These are phyloP conservation scores for Mycena vulgaris DNA, from an alignment of 768 basidiomycete genomes.

Conservation along the genomic window DNA sequence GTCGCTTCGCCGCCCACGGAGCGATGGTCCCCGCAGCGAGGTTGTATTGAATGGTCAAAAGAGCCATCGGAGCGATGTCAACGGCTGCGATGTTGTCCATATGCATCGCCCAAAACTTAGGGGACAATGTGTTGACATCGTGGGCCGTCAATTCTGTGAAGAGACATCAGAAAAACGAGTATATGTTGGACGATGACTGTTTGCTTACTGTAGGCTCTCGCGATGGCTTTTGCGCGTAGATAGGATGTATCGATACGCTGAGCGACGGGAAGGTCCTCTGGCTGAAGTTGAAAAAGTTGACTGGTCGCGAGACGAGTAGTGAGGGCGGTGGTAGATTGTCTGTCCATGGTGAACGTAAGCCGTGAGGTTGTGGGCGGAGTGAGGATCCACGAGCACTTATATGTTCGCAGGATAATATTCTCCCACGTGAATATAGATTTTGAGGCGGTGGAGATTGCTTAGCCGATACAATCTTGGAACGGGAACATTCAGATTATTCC, in stretches of 20 bases:
- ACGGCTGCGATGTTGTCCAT: constrained; percentile 45
- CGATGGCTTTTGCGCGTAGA: constrained; percentile 10
- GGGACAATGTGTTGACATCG: constrained; percentile 47
- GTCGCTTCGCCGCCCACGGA: constrained; percentile 26
- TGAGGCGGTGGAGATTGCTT: too few species aligned
- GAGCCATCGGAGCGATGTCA: constrained; percentile 48
- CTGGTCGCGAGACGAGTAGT: background rate
- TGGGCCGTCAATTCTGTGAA: constrained; percentile 45
- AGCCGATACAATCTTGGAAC: too few species aligned
- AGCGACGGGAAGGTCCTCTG: background rate
- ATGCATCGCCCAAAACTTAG: constrained; percentile 54
- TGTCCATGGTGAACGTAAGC: background rate
- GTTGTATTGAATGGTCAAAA: constrained; percentile 54
- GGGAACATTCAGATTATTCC: too few species aligned
- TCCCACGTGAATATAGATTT: too few species aligned
- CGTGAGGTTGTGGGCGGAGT: too few species aligned
- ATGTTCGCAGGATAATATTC: too few species aligned
- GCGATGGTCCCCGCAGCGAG: constrained; percentile 51
- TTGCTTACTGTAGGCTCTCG: background rate
- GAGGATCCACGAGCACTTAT: too few species aligned
- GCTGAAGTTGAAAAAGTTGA: background rate
- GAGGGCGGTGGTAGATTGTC: background rate
- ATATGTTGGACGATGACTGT: too few species aligned
- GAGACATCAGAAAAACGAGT: background rate
- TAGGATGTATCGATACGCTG: constrained; percentile 2